Conservation (phyloP, 2,329 filamentous ascomycete species). For the Xylaria digitata region DNA sequence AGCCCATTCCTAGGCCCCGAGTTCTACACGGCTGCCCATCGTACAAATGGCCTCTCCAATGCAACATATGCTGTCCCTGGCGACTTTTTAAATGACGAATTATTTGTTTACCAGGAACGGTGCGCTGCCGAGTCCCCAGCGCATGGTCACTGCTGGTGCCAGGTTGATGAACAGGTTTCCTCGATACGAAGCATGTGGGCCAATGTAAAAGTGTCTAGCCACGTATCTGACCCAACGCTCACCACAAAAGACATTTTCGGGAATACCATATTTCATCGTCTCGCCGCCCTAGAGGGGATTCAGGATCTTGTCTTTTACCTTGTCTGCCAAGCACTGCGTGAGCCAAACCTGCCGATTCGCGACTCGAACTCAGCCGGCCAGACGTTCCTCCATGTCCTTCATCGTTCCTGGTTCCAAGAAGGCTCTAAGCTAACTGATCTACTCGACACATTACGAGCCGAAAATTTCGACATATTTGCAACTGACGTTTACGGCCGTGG, state of each 20-base stretch:
- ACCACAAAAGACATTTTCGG: slow-evolving; percentile 61
- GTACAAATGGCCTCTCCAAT: slow-evolving; percentile 44
- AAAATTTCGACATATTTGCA: slow-evolving; percentile 44
- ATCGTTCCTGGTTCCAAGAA: slow-evolving; percentile 47
- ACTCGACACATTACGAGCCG: slow-evolving; percentile 38
- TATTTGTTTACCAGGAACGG: slow-evolving; percentile 22
- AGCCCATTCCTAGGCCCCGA: slow-evolving; percentile 18
- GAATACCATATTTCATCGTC: slow-evolving; percentile 62
- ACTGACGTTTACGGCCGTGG: slow-evolving; percentile 50
- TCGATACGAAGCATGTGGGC: slow-evolving; percentile 34
- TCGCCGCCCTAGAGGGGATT: slow-evolving; percentile 40
- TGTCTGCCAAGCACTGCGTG: slow-evolving; percentile 35
- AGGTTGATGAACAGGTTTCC: slow-evolving; percentile 35
- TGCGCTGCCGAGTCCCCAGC: slow-evolving; percentile 46
- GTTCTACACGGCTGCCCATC: slow-evolving; percentile 5
- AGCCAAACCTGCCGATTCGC: slow-evolving; percentile 45
- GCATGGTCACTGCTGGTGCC: slow-evolving; percentile 52
- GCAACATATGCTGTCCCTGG: slow-evolving; percentile 57
- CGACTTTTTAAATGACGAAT: slow-evolving; percentile 58
- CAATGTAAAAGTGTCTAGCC: slow-evolving; percentile 46
- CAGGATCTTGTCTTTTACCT: slow-evolving; percentile 41
- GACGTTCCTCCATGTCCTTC: slow-evolving; percentile 51
- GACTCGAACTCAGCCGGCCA: slow-evolving; percentile 48
- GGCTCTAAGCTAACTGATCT: slow-evolving; percentile 41
- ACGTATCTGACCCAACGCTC: slow-evolving; percentile 48